phyloP scores from a whole-genome alignment of 2,329 filamentous ascomycete genomes.

The Clonostachys solani region DNA sequence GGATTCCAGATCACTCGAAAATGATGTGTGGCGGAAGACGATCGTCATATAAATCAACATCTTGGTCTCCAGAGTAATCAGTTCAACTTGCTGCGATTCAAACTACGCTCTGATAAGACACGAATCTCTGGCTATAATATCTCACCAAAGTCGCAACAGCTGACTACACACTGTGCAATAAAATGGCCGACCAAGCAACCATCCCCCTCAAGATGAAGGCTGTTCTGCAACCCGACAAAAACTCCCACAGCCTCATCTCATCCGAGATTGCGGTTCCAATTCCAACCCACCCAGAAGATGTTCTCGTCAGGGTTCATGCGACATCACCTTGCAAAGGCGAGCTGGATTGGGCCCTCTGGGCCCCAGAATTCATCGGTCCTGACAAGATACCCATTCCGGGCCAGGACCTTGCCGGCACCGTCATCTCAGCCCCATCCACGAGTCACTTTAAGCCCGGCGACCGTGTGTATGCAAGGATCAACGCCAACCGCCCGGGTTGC shows the following conservation, averaged over 20 bases:
- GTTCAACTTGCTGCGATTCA: no score
- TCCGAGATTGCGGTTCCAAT: conserved; percentile 7
- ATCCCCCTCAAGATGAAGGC: not conserved
- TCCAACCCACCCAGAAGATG: conserved; percentile 12
- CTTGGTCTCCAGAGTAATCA: no score
- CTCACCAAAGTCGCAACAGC: no score
- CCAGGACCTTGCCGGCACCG: conserved; percentile 30
- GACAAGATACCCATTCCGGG: conserved; percentile 19
- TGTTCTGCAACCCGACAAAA: conserved; percentile 2
- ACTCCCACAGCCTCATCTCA: not conserved
- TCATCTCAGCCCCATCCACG: conserved; percentile 17
- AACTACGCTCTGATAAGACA: no score
- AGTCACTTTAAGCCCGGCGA: conserved; percentile 21
- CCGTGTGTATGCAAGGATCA: conserved; percentile 24
- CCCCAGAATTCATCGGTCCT: conserved; percentile 10
- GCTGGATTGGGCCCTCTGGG: conserved; percentile 19
- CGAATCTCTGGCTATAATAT: no score
- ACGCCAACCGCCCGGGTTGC: conserved; percentile 16
- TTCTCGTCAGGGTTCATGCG: conserved; percentile 23
- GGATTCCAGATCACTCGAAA: no score
- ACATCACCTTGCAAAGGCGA: conserved; percentile 23
- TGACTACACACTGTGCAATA: not conserved
- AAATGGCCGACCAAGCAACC: not conserved
- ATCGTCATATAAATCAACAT: no score
- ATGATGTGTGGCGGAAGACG: no score